Base-by-base conservation (phyloP, 352 stramenopile species). In the Pythium rhizo-oryzae region DNA sequence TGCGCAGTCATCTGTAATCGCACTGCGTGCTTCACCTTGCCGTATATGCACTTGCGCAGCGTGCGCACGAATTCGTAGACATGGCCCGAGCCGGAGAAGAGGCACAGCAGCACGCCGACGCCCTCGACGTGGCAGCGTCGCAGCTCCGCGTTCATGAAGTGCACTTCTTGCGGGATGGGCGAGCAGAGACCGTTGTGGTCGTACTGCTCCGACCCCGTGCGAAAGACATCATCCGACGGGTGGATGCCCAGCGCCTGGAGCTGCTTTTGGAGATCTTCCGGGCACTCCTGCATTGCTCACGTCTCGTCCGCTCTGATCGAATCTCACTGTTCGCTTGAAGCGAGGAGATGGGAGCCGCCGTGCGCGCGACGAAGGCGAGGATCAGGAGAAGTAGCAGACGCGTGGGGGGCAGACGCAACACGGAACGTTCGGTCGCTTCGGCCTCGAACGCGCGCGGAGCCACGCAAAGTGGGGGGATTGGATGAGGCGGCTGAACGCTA, bases 61-160 rank as follows among this genome's bases (percentile, higher is more conserved):
- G 87, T 95, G 39, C 87, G 85, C 59, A 95, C 87, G 58, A 95
- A 92, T 69, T 95, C 87, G 68, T 95, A 95, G 24, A 92, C 87
- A 24, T 88, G 78, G 46, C 87, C 87, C 21, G 85, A 89, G 13
- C 87, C 87, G 2, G 87, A 93, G 68, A 95, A 95, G 23, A 95
- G 74, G 23, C 85, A 89, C 4, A 93, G 75, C 62, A 93, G 73
- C 61, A 93, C 79, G 35, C 85, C 85, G 19, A 91, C 85, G 33
- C 85, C 85, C 67, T 93, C 84, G 43, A 95, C 81, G 21, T 87
- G 77, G 62, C 84, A 93, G 21, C 82, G 82, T 8, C 85, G 82
- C 44, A 95, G 79, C 69, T 95, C 87, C 0, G 85, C 87, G 71
- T 95, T 95, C 77, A 92, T 82, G 58, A 95, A 95, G 65, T 91